Evolutionary conservation across 106 monocot species (phyloP).

Genomic region (Amphibolis antarctica): DNA sequence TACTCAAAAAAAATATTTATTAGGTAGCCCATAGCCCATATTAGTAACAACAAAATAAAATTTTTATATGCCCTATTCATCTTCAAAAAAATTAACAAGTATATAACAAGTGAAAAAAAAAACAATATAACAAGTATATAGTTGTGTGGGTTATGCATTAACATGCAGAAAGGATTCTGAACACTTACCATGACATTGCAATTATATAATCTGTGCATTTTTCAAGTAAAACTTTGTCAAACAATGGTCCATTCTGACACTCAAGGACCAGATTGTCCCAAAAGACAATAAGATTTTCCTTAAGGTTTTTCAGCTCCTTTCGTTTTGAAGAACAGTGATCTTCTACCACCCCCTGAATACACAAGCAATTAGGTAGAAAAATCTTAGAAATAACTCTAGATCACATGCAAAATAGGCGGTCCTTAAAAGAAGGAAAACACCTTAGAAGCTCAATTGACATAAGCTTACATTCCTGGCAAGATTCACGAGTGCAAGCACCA

Average conservation of each 20-base stretch:
- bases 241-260: slow-evolving; percentile 90
- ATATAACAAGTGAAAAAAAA: too few relatives aligned
- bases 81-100: too few relatives aligned
- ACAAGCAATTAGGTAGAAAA: too few relatives aligned
- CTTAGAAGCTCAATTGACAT: neutral
- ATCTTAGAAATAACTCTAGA: too few relatives aligned
- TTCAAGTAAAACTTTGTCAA: slow-evolving; percentile 78
- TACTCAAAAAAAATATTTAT: too few relatives aligned
- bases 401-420: neutral
- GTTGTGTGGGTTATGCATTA: neutral
- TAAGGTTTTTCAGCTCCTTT: slow-evolving; percentile 80
- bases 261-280: slow-evolving; percentile 88
- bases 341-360: slow-evolving; percentile 54
- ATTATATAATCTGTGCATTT: slow-evolving; percentile 90
- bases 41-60: too few relatives aligned
- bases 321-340: slow-evolving; percentile 69
- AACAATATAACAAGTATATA: too few relatives aligned
- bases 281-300: slow-evolving; percentile 73
- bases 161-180: neutral
- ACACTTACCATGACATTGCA: slow-evolving; percentile 79
- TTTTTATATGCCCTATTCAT: too few relatives aligned
- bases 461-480: slow-evolving; percentile 69
- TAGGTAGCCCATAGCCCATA: too few relatives aligned
- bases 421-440: neutral
- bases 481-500: slow-evolving; percentile 69